Conservation (phyloP, 345 rosid species). For the Lepidium africanum region DNA sequence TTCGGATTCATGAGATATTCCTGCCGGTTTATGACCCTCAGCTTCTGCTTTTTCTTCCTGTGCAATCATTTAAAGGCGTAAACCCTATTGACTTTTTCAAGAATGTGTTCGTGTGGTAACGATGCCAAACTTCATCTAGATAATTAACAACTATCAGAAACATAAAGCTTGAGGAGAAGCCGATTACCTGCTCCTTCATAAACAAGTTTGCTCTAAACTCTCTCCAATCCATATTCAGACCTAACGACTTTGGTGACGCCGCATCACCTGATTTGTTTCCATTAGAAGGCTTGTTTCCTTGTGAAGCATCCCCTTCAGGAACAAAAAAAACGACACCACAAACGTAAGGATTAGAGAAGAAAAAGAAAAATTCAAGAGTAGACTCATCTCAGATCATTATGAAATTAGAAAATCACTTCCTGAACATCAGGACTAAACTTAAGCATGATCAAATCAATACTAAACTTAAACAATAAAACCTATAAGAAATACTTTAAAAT, state of each 20-base stretch:
- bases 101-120: background rate
- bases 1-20: constrained; percentile 38
- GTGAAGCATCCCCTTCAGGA: constrained; percentile 51
- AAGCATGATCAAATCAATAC: background rate
- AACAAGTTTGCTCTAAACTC: constrained; percentile 79
- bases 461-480: background rate
- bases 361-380: background rate
- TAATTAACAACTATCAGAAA: background rate
- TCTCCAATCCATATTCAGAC: constrained; percentile 64
- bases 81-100: background rate
- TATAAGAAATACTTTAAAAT: background rate
- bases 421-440: too few relatives aligned
- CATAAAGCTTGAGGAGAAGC: background rate
- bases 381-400: background rate
- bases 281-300: constrained; percentile 46
- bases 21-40: constrained; percentile 43
- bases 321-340: constrained; percentile 26
- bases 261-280: constrained; percentile 48
- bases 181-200: constrained; percentile 63
- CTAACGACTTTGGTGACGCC: constrained; percentile 46
- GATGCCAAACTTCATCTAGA: background rate
- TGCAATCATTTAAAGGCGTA: background rate
- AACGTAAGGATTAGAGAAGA: background rate
- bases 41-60: constrained; percentile 43
- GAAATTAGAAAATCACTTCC: background rate